Conservation (phyloP, 73 alveolate species). For the Paramecium sonneborni region DNA sequence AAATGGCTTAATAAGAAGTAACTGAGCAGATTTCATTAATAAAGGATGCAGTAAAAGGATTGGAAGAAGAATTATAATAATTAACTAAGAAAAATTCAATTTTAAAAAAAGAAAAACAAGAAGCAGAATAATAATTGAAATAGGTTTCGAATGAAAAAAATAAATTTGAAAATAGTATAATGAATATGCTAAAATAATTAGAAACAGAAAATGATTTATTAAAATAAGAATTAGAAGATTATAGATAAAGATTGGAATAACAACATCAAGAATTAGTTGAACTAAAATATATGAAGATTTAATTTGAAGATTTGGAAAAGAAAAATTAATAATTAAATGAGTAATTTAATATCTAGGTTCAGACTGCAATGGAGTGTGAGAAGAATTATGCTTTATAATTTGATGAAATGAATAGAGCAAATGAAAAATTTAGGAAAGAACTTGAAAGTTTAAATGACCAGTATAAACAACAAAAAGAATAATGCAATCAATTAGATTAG, state of each 20-base stretch:
- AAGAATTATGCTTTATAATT: background rate
- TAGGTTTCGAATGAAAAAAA: background rate
- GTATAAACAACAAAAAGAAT: background rate
- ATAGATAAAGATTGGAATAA: conserved; percentile 24
- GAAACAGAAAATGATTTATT: conserved; percentile 42
- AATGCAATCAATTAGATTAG: background rate
- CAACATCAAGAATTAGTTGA: conserved; percentile 42
- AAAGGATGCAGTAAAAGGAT: conserved; percentile 42
- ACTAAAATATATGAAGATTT: conserved; percentile 9
- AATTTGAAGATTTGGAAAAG: conserved; percentile 38
- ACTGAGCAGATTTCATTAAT: background rate
- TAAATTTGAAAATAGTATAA: background rate
- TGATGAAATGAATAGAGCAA: conserved; percentile 45
- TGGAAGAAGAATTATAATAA: conserved; percentile 6
- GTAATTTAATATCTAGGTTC: background rate
- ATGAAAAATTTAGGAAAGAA: background rate
- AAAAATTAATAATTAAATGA: conserved; percentile 9
- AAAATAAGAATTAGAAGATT: conserved; percentile 25
- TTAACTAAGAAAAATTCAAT: background rate
- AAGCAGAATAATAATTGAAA: background rate
- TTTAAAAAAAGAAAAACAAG: conserved; percentile 32
- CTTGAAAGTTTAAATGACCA: background rate
- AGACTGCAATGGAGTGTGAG: conserved; percentile 43
- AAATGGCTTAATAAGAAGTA: background rate
- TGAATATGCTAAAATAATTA: background rate